Evolutionary conservation across 2,329 filamentous ascomycete species (phyloP).

Genomic region (Fusarium sp.): DNA sequence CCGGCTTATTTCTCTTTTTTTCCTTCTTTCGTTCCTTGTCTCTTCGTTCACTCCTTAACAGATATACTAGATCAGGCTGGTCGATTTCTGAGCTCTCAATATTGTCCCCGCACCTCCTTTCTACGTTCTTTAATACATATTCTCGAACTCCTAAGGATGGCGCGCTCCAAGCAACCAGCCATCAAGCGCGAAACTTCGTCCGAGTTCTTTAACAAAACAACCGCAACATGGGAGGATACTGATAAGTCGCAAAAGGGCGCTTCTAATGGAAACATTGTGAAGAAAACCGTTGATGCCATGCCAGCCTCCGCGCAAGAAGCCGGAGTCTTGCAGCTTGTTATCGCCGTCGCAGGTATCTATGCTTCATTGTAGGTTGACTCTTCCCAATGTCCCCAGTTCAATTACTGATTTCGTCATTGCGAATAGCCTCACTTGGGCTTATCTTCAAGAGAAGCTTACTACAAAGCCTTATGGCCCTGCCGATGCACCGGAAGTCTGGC

Average conservation of each 20-base stretch:
- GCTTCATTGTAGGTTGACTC: slow-evolving; percentile 81
- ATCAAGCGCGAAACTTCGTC: slow-evolving; percentile 74
- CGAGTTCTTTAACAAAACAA: slow-evolving; percentile 68
- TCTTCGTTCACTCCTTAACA: slow-evolving; percentile 21
- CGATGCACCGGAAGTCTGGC: slow-evolving; percentile 79
- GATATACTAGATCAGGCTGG: neutral
- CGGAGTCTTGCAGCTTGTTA: slow-evolving; percentile 78
- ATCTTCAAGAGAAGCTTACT: slow-evolving; percentile 96
- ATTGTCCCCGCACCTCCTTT: neutral
- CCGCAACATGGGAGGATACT: slow-evolving; percentile 51
- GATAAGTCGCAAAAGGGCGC: slow-evolving; percentile 46
- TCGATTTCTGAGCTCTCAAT: neutral
- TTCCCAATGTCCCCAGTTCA: neutral
- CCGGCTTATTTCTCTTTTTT: slow-evolving; percentile 22
- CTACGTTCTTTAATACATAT: neutral
- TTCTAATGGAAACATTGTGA: slow-evolving; percentile 43
- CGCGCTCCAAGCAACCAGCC: slow-evolving; percentile 76
- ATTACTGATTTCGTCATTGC: slow-evolving; percentile 3
- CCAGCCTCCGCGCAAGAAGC: slow-evolving; percentile 59
- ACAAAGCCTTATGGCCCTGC: slow-evolving; percentile 84
- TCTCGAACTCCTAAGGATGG: slow-evolving; percentile 61
- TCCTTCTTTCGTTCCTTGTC: slow-evolving; percentile 27
- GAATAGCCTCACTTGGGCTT: slow-evolving; percentile 87
- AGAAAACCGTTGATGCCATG: slow-evolving; percentile 42
- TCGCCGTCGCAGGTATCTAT: slow-evolving; percentile 96